Evolutionary conservation across 2,329 filamentous ascomycete genomes (phyloP), one percentile per base, ranked within the genome.

Genomic region (Fusarium tuaranense): DNA sequence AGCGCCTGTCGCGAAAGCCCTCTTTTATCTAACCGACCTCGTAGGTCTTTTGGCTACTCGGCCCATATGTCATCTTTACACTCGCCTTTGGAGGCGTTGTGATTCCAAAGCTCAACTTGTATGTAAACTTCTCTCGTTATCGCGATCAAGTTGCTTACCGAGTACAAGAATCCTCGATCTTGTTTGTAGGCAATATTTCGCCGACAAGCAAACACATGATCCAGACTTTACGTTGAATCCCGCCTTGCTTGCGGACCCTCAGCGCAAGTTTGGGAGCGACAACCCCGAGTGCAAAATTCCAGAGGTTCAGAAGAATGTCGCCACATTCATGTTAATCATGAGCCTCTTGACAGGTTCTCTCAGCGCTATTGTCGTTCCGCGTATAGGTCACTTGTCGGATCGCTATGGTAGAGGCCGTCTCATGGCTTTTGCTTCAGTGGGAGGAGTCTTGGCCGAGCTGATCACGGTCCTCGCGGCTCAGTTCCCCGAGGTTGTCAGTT

Each of bases 21-120:
- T 60, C 39, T 65, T 32, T 41, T 55, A 36, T 48, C 77, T 82
- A 74, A 83, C 73, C 63, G 55, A 68, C 22, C 32, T 64, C 59
- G 38, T 70, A 94, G 94, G 90, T 97, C 63, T 94, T 88, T 82
- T 98, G 95, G 94, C 87, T 98, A 6, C 82, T 98, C 9, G 90
- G 89, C 0, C 94, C 95, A 1, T 97, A 95, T 82, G 87, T 93
- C 66, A 83, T 98, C 53, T 96, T 95, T 80, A 94, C 95, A 0
- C 86, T 97, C 64, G 95, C 95, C 0, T 96, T 97, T 82, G 97
- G 96, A 36, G 95, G 94, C 67, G 90, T 94, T 8, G 87, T 97
- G 9, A 94, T 98, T 10, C 95, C 96, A 12, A 97, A 93, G 81
- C 87, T 98, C 72, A 97, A 98, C 79, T 85, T 98, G 83, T 91